Evolutionary conservation across 2,329 filamentous ascomycete species (phyloP).

Genomic region (Exserohilum rostratum): DNA sequence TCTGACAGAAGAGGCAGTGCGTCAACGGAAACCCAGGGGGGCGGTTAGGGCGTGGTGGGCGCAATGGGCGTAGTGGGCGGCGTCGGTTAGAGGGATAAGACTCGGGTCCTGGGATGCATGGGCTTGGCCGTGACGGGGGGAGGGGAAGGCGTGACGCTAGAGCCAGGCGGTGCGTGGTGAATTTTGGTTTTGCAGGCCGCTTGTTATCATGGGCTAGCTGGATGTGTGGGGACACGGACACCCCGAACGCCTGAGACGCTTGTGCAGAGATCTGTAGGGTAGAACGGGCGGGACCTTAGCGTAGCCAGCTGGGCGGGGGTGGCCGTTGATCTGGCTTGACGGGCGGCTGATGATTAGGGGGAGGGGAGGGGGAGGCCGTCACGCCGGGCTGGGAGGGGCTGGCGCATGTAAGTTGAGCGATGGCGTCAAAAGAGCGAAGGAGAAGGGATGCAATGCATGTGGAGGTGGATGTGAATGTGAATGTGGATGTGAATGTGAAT

Average conservation of each 20-base stretch:
- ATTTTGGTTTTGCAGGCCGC: constrained; percentile 35
- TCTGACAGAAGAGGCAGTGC: constrained; percentile 23
- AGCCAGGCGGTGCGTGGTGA: constrained; percentile 33
- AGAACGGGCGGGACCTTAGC: constrained; percentile 31
- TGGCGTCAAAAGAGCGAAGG: not conserved
- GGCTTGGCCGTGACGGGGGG: constrained; percentile 30
- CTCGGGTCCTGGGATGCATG: constrained; percentile 26
- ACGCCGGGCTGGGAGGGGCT: not conserved
- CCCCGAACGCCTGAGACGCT: constrained; percentile 29
- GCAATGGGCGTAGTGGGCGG: constrained; percentile 31
- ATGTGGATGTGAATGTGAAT: too few species aligned
- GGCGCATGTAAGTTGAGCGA: too few species aligned
- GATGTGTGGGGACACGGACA: constrained; percentile 30
- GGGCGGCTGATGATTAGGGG: not conserved
- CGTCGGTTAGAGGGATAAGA: constrained; percentile 36
- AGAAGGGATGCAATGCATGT: not conserved
- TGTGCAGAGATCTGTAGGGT: constrained; percentile 20
- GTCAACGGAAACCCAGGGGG: constrained; percentile 35
- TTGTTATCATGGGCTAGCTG: constrained; percentile 32
- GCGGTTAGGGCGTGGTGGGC: constrained; percentile 35
- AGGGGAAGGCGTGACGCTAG: constrained; percentile 21
- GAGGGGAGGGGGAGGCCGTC: not conserved
- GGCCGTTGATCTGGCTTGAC: constrained; percentile 9
- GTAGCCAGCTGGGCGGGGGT: constrained; percentile 14
- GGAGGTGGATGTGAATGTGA: not conserved